These are phyloP conservation scores for Trichoderma parareesei DNA, from an alignment of 495 filamentous ascomycete genomes.

Conservation along the genomic window DNA sequence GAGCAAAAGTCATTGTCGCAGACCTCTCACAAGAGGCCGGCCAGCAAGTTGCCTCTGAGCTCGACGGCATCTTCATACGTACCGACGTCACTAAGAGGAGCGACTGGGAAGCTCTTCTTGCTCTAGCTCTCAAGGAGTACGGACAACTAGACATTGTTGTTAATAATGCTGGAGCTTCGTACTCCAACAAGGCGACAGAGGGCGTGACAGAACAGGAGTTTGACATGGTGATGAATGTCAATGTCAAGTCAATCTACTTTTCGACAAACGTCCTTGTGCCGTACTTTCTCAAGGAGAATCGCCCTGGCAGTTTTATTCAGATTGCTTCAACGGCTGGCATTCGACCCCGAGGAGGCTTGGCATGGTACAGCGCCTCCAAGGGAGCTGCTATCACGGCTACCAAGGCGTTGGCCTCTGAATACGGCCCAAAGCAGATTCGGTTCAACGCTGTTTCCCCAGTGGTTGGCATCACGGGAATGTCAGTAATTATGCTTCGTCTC, in stretches of 20 bases:
- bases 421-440: constrained; percentile 55
- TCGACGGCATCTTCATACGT: constrained; percentile 33
- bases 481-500: neutral
- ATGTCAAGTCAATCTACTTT: constrained; percentile 55
- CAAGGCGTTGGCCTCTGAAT: constrained; percentile 60
- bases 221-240: constrained; percentile 58
- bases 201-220: constrained; percentile 62
- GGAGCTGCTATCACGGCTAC: constrained; percentile 55
- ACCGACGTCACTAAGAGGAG: constrained; percentile 42
- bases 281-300: constrained; percentile 45
- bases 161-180: constrained; percentile 66
- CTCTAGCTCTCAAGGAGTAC: constrained; percentile 38
- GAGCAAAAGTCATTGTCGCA: constrained; percentile 48
- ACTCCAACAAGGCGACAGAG: constrained; percentile 53
- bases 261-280: constrained; percentile 45
- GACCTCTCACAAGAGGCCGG: constrained; percentile 52
- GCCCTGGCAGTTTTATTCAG: constrained; percentile 58
- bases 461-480: constrained; percentile 52
- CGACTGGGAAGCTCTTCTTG: constrained; percentile 43
- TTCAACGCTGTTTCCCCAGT: constrained; percentile 57
- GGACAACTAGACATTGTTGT: constrained; percentile 51
- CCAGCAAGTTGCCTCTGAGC: constrained; percentile 34
- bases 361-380: constrained; percentile 66
- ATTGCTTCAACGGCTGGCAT: constrained; percentile 57
- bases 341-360: constrained; percentile 56